Conservation (phyloP, 1,284 basidiomycete species). For the Boletellus dicymbophilus region DNA sequence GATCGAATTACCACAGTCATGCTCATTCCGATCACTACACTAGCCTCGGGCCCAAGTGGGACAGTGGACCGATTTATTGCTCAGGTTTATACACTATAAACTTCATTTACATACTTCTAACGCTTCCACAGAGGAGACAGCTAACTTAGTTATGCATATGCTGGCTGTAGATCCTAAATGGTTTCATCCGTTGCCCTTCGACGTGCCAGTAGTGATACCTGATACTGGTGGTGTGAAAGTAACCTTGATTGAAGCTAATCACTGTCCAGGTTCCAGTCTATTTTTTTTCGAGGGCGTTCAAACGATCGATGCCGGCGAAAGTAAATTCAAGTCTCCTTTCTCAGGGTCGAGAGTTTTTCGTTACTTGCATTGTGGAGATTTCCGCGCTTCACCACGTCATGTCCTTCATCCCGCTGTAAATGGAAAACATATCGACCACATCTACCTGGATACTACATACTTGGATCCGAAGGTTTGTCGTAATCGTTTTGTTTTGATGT, state of each 20-base stretch:
- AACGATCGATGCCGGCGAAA: conserved; percentile 86
- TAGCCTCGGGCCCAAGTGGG: conserved; percentile 86
- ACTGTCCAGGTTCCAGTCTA: conserved; percentile 93
- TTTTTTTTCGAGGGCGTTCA: conserved; percentile 94
- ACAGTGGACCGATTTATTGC: conserved; percentile 92
- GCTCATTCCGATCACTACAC: conserved; percentile 97
- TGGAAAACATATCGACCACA: conserved; percentile 79
- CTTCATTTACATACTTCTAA: not conserved
- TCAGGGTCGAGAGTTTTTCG: conserved; percentile 76
- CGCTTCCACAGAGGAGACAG: conserved; percentile 58
- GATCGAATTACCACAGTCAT: conserved; percentile 53
- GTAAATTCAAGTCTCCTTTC: conserved; percentile 66
- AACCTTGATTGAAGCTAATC: conserved; percentile 96
- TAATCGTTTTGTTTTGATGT: not conserved
- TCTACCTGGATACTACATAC: conserved; percentile 98
- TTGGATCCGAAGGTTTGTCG: conserved; percentile 77
- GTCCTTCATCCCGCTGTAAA: conserved; percentile 80
- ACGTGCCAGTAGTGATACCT: conserved; percentile 74
- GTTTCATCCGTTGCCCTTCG: conserved; percentile 85
- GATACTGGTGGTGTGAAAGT: conserved; percentile 86
- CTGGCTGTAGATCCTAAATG: conserved; percentile 86
- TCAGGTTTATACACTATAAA: conserved; percentile 45
- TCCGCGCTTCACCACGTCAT: conserved; percentile 85
- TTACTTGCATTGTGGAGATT: conserved; percentile 97
- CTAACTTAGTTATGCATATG: conserved; percentile 89